Evolutionary conservation across 441 rosid genomes (phyloP), one percentile per base, ranked within the genome.

Genomic region (Erodium texanum): DNA sequence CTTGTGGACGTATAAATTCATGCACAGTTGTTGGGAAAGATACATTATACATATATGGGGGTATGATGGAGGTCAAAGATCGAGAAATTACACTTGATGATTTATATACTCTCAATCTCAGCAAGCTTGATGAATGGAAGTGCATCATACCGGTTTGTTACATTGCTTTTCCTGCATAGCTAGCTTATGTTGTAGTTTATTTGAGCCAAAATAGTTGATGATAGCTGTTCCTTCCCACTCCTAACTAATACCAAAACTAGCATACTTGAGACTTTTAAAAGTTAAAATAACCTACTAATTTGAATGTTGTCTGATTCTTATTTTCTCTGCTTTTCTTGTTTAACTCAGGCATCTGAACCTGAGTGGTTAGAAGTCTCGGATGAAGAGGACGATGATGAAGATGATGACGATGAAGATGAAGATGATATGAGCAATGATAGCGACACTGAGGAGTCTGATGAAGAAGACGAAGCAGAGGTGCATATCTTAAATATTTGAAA

Each of bases 101-200:
- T 82, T 71, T 93, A 80, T 89, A 86, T 79, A 89, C 89, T 32
- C 99, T 91, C 71, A 93, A 89, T 81, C 95, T 93, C 71, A 86
- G 93, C 85, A 93, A 93, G 81, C 97, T 89, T 69, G 97, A 94
- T 7, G 99, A 91, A 71, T 93, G 99, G 97, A 93, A 93, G 81
- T 91, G 97, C 83, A 83, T 94, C 75, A 88, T 91, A 75, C 91
- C 82, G 96, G 99, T 93, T 81, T 76, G 96, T 85, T 63, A 52
- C n/a, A 76, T 36, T 76, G 71, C 75, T 69, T 10, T 75, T 71
- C 64, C 70, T 45, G 10, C 24, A 24, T 10, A 9, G 5, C 5
- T 2, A 62, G 14, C 27, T 4, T 62, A n/a, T 24, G 34, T 62
- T 29, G 62, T 20, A 27, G 27, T 58, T 22, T 58, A 3, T 22